Conservation (phyloP, 2,329 filamentous ascomycete genomes). For the Colletotrichum sp. region DNA sequence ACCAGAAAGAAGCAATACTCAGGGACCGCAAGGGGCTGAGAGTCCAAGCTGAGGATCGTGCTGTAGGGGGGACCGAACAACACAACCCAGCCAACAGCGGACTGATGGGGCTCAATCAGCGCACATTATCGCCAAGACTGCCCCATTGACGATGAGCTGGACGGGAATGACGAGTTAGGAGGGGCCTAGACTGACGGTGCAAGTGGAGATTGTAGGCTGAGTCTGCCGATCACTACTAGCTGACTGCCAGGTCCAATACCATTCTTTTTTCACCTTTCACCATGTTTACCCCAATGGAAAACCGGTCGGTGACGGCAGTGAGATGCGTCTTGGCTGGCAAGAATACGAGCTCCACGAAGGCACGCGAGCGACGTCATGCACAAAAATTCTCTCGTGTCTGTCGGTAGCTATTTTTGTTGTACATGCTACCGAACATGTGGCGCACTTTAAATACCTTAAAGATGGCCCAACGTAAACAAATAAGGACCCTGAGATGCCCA, state of each 20-base stretch:
- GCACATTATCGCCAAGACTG: not conserved
- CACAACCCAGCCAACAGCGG: not conserved
- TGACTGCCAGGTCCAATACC: not conserved
- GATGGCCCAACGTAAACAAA: not conserved
- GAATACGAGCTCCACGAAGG: constrained; percentile 4
- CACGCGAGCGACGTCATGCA: constrained; percentile 7
- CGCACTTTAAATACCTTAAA: not conserved
- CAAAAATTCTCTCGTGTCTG: not conserved
- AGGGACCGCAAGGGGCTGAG: not conserved
- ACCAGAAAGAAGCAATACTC: not conserved
- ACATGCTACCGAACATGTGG: not conserved
- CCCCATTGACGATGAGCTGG: not conserved
- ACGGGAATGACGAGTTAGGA: not conserved
- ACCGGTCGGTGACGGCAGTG: not conserved
- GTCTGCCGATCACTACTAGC: constrained; percentile 1
- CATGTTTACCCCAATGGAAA: not conserved
- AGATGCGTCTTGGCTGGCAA: not conserved
- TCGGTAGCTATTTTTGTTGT: constrained; percentile 1
- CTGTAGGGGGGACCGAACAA: not conserved
- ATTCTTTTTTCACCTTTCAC: not conserved
- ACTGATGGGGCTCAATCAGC: not conserved
- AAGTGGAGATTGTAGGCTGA: constrained; percentile 9
- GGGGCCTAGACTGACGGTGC: not conserved
- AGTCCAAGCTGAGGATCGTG: not conserved
- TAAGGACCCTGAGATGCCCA: not conserved